Percentiles rank a stretch among this genome's conserved stretches.
Evolutionary conservation across 2,329 filamentous ascomycete species (phyloP).

Genomic region (Xylaria sp.): DNA sequence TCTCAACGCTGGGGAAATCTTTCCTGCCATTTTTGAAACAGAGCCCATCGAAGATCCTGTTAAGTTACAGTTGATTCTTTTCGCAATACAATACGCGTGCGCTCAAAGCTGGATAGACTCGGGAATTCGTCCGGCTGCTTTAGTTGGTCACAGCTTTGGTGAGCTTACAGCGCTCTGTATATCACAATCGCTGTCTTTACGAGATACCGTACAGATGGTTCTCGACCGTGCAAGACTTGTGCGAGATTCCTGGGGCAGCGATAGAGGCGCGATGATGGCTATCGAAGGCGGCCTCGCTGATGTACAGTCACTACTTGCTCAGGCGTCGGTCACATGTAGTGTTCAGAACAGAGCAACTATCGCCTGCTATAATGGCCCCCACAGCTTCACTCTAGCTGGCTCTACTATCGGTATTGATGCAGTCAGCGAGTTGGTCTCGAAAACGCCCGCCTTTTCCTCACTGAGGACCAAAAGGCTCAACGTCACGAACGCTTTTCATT

Average conservation of each 20-base stretch:
- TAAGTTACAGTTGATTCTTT: constrained; percentile 46
- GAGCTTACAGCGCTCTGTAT: constrained; percentile 49
- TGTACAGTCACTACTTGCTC: not conserved
- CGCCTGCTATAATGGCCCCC: not conserved
- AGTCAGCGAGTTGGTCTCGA: not conserved
- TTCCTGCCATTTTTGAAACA: constrained; percentile 41
- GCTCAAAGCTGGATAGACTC: constrained; percentile 45
- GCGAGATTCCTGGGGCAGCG: constrained; percentile 42
- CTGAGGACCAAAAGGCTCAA: not conserved
- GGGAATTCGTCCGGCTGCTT: constrained; percentile 41
- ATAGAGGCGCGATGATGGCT: constrained; percentile 41
- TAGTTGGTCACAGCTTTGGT: constrained; percentile 51
- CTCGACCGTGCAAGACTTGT: constrained; percentile 40
- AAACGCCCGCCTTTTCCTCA: not conserved
- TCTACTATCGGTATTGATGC: not conserved
- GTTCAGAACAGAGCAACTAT: too few species aligned
- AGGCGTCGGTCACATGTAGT: not conserved
- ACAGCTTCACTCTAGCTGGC: not conserved
- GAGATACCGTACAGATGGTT: constrained; percentile 42
- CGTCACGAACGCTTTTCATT: not conserved
- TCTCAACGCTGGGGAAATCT: constrained; percentile 37
- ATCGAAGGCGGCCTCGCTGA: not conserved
- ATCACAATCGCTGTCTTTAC: constrained; percentile 38
- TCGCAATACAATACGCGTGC: constrained; percentile 47
- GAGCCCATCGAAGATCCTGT: constrained; percentile 11